These are phyloP conservation scores for Fusarium luffae DNA, from an alignment of 2,329 filamentous ascomycete species.

Conservation along the genomic window DNA sequence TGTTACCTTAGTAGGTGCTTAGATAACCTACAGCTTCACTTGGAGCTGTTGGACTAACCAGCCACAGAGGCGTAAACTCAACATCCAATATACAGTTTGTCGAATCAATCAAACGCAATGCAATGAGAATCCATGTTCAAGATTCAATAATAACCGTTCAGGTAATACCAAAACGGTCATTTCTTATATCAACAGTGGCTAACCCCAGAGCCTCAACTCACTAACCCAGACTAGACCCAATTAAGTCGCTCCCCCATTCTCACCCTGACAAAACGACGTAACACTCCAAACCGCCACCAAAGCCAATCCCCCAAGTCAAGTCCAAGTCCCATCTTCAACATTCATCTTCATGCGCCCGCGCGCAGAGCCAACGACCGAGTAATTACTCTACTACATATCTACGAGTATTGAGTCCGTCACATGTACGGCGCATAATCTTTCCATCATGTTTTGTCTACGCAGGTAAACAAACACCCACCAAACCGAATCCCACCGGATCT, in stretches of 20 bases:
- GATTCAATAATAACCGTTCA: background rate
- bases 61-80: background rate
- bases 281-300: constrained; percentile 24
- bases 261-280: constrained; percentile 29
- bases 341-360: constrained; percentile 27
- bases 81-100: no score
- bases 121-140: background rate
- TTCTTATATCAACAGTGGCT: background rate
- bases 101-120: background rate
- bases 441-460: constrained; percentile 70
- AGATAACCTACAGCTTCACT: background rate
- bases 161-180: background rate
- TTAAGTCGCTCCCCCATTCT: constrained; percentile 13
- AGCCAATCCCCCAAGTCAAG: background rate
- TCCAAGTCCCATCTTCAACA: background rate
- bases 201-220: constrained; percentile 25
- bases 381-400: background rate
- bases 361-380: constrained; percentile 9
- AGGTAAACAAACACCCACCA: constrained; percentile 57
- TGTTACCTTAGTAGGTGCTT: background rate
- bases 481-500: background rate
- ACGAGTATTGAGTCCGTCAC: constrained; percentile 4
- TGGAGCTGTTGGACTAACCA: background rate
- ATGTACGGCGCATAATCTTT: constrained; percentile 28
- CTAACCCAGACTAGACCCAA: constrained; percentile 22